Evolutionary conservation across 192 early-diverging fungal genomes (phyloP).

Genomic region (Cladochytrium replicatum): DNA sequence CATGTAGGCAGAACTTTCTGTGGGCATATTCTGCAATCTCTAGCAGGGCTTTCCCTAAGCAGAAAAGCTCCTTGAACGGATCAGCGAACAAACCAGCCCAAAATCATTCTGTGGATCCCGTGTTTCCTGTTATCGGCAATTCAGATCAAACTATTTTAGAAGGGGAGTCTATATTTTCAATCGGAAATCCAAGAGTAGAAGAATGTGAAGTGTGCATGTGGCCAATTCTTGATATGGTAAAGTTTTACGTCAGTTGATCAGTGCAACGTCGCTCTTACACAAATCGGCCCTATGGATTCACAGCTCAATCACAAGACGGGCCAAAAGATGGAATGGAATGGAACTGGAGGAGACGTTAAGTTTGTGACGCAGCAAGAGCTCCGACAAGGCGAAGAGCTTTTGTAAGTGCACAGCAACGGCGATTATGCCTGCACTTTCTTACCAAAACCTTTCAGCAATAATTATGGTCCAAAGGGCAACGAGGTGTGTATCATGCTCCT

Average conservation of each 20-base stretch:
- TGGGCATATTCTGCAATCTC: slow-evolving; percentile 38
- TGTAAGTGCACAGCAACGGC: too few species aligned
- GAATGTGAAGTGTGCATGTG: slow-evolving; percentile 35
- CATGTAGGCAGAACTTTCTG: slow-evolving; percentile 17
- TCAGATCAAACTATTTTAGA: too few species aligned
- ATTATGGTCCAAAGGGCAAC: slow-evolving; percentile 44
- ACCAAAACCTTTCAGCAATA: too few species aligned
- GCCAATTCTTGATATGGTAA: slow-evolving; percentile 38
- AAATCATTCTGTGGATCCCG: too few species aligned
- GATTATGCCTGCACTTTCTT: too few species aligned
- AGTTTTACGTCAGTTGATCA: not conserved
- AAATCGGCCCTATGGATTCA: not conserved
- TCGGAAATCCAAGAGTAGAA: slow-evolving; percentile 6
- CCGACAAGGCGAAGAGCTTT: slow-evolving; percentile 15
- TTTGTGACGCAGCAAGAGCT: slow-evolving; percentile 22
- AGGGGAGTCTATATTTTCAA: too few species aligned
- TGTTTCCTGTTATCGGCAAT: too few species aligned
- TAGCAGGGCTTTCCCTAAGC: slow-evolving; percentile 32
- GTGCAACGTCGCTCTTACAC: too few species aligned
- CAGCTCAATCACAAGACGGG: slow-evolving; percentile 34
- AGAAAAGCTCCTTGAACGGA: too few species aligned
- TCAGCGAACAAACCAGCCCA: too few species aligned
- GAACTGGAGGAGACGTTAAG: slow-evolving; percentile 11
- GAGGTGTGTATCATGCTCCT: slow-evolving; percentile 8
- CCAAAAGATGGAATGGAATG: slow-evolving; percentile 32